Conservation (phyloP, 2,329 filamentous ascomycete species). For the Eutypella sp. region DNA sequence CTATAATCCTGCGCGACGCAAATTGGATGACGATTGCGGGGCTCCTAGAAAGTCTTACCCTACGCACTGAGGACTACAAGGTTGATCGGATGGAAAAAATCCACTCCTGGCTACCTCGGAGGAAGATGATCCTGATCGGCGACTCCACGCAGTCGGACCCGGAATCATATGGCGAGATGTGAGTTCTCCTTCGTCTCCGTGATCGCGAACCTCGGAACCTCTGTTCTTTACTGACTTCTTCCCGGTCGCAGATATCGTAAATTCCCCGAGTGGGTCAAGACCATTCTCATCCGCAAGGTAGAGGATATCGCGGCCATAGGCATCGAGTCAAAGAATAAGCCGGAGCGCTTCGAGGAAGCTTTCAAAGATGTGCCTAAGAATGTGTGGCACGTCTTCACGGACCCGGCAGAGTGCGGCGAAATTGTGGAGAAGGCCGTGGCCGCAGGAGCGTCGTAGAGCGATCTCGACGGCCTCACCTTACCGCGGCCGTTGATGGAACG, state of each 20-base stretch:
- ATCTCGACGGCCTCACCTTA: constrained; percentile 1
- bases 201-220: too few species aligned
- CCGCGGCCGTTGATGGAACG: too few species aligned
- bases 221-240: constrained; percentile 7
- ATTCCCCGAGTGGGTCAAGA: constrained; percentile 70
- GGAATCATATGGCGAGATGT: constrained; percentile 81
- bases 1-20: constrained; percentile 77
- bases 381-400: constrained; percentile 78
- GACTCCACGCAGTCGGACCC: constrained; percentile 91
- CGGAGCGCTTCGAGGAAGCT: constrained; percentile 73
- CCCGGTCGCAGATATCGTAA: constrained; percentile 47
- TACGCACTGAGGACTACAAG: constrained; percentile 83
- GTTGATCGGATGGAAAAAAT: constrained; percentile 73
- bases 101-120: constrained; percentile 69
- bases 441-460: not conserved
- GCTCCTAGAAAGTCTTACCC: constrained; percentile 71
- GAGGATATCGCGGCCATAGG: constrained; percentile 64
- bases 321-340: constrained; percentile 69
- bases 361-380: constrained; percentile 68
- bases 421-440: constrained; percentile 29
- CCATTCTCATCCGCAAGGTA: constrained; percentile 83
- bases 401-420: constrained; percentile 60
- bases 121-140: constrained; percentile 78
- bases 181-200: constrained; percentile 32
- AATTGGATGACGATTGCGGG: constrained; percentile 82